A percentile compares a stretch with the other conserved stretches of the same genome.
phyloP scores from a whole-genome alignment of 192 early-diverging fungal genomes.

The Coemansia sp. region DNA sequence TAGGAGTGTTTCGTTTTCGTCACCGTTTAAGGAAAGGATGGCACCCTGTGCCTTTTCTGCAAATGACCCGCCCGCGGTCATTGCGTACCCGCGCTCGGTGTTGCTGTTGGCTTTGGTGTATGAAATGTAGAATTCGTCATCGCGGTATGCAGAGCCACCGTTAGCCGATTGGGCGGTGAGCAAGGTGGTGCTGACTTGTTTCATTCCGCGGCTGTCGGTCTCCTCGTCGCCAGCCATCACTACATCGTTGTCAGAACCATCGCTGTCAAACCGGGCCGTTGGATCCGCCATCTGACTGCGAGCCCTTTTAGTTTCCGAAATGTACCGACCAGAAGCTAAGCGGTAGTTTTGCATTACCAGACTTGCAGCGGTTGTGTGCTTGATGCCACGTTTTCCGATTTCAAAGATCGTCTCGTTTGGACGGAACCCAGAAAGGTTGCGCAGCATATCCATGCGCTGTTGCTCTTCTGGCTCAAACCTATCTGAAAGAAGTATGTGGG shows the following conservation, averaged over 20 bases:
- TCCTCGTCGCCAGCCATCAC: slow-evolving; percentile 8
- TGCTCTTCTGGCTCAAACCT: slow-evolving; percentile 61
- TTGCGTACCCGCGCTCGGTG: slow-evolving; percentile 82
- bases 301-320: slow-evolving; percentile 33
- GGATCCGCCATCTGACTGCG: slow-evolving; percentile 43
- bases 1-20: slow-evolving; percentile 70
- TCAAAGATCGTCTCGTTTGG: slow-evolving; percentile 96
- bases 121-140: slow-evolving; percentile 87
- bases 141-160: slow-evolving; percentile 49
- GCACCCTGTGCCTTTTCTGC: slow-evolving; percentile 77
- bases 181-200: slow-evolving; percentile 3
- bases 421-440: slow-evolving; percentile 75
- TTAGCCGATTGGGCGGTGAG: slow-evolving; percentile 33
- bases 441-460: slow-evolving; percentile 69
- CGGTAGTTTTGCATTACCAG: slow-evolving; percentile 67
- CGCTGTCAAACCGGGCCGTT: slow-evolving; percentile 28
- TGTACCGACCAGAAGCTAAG: slow-evolving; percentile 40
- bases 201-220: neutral
- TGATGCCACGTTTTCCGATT: slow-evolving; percentile 80
- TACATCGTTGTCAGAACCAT: slow-evolving; percentile 36
- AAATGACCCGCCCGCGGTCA: slow-evolving; percentile 72
- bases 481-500: slow-evolving; percentile 73
- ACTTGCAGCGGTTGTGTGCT: slow-evolving; percentile 66
- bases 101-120: slow-evolving; percentile 82
- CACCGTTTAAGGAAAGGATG: slow-evolving; percentile 74